phyloP scores from a whole-genome alignment of 192 early-diverging fungal genomes.

The Cladochytrium replicatum region DNA sequence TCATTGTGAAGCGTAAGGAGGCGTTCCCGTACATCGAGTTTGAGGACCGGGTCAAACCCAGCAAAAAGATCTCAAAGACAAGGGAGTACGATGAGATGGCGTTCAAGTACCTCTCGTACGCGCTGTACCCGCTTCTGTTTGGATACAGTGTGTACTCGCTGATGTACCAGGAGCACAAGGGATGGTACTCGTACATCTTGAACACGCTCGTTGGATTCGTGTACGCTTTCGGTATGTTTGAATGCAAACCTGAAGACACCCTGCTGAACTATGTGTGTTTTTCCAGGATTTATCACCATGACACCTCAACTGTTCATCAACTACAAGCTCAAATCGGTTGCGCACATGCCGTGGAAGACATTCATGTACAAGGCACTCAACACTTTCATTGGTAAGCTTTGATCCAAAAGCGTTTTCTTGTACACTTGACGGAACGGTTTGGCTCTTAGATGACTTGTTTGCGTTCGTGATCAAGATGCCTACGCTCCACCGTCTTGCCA shows the following conservation, averaged over 20 bases:
- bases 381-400: conserved; percentile 40
- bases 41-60: conserved; percentile 35
- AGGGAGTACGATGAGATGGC: conserved; percentile 57
- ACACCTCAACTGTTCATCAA: conserved; percentile 87
- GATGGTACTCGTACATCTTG: conserved; percentile 84
- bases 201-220: conserved; percentile 82
- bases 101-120: conserved; percentile 71
- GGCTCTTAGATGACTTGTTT: conserved; percentile 79
- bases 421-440: conserved; percentile 30
- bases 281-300: conserved; percentile 54
- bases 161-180: conserved; percentile 77
- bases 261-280: not conserved
- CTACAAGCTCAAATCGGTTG: conserved; percentile 71
- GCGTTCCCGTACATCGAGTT: conserved; percentile 42
- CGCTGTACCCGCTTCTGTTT: conserved; percentile 62
- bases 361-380: conserved; percentile 81
- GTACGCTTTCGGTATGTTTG: conserved; percentile 66
- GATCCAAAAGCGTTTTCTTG: not conserved
- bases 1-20: conserved; percentile 48
- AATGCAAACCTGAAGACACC: not conserved
- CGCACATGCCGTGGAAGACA: conserved; percentile 90
- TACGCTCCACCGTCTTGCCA: conserved; percentile 72
- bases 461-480: conserved; percentile 94
- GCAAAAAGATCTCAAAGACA: conserved; percentile 33
- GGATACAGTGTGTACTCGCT: conserved; percentile 78